Conservation (phyloP, 345 rosid genomes). For the Trapa incisa region DNA sequence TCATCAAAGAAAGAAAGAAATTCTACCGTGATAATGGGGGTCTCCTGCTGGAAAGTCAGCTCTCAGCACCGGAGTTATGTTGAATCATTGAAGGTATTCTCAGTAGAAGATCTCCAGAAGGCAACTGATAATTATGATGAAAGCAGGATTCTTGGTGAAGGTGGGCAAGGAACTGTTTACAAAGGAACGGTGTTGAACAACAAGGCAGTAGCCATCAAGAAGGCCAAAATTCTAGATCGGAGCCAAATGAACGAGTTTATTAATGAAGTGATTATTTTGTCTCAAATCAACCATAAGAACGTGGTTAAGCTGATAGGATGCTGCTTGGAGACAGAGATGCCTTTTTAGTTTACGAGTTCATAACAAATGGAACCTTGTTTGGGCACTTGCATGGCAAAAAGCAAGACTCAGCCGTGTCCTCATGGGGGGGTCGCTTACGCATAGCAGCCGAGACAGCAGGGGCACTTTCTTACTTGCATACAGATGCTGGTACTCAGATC, state of each 20-base stretch:
- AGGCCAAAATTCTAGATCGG: slow-evolving; percentile 22
- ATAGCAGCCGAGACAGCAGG: slow-evolving; percentile 23
- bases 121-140: slow-evolving; percentile 28
- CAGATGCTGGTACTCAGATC: slow-evolving; percentile 20
- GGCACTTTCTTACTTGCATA: slow-evolving; percentile 26
- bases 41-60: slow-evolving; percentile 20
- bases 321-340: slow-evolving; percentile 39
- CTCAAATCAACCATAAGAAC: slow-evolving; percentile 33
- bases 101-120: slow-evolving; percentile 20
- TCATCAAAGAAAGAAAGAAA: slow-evolving; percentile 8
- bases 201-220: slow-evolving; percentile 32
- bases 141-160: slow-evolving; percentile 24
- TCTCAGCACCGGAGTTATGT: slow-evolving; percentile 9
- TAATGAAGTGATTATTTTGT: slow-evolving; percentile 33
- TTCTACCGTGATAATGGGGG: slow-evolving; percentile 25
- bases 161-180: slow-evolving; percentile 34
- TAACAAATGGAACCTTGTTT: slow-evolving; percentile 29
- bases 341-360: slow-evolving; percentile 31
- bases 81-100: slow-evolving; percentile 13
- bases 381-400: slow-evolving; percentile 22
- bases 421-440: slow-evolving; percentile 5
- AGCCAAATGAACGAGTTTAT: slow-evolving; percentile 35
- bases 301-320: slow-evolving; percentile 39
- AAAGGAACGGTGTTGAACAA: slow-evolving; percentile 27
- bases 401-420: slow-evolving; percentile 12